Evolutionary conservation across 495 filamentous ascomycete species (phyloP).

Genomic region (Lindgomyces ingoldianus): DNA sequence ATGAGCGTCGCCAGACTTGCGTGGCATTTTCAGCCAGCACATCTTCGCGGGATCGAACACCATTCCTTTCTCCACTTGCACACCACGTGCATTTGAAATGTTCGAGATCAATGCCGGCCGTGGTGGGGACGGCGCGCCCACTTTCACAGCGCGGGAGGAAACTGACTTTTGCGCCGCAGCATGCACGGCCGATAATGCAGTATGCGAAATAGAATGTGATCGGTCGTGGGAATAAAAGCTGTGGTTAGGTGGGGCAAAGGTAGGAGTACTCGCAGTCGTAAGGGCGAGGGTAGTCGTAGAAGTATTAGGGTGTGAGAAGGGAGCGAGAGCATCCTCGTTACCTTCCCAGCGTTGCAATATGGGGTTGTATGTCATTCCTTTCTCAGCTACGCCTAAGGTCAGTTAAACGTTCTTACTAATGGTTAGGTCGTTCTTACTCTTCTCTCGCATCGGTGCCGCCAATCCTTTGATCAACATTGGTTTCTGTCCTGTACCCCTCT

Average conservation of each 20-base stretch:
- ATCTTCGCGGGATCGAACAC: conserved; percentile 95
- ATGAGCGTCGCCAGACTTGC: conserved; percentile 29
- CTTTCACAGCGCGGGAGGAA: conserved; percentile 49
- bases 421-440: conserved; percentile 56
- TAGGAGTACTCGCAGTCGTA: conserved; percentile 38
- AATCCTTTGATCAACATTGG: conserved; percentile 73
- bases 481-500: conserved; percentile 54
- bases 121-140: conserved; percentile 34
- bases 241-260: conserved; percentile 33
- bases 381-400: conserved; percentile 61
- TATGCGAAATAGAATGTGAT: conserved; percentile 37
- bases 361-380: conserved; percentile 95
- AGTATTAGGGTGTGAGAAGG: conserved; percentile 58
- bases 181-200: conserved; percentile 8
- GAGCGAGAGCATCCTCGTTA: conserved; percentile 78
- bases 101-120: conserved; percentile 88
- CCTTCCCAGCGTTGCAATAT: conserved; percentile 86
- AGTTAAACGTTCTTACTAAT: conserved; percentile 23
- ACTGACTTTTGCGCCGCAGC: conserved; percentile 42
- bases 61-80: conserved; percentile 93
- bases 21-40: conserved; percentile 77
- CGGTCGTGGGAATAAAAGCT: conserved; percentile 48
- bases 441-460: conserved; percentile 57
- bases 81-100: conserved; percentile 68
- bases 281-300: conserved; percentile 38